Evolutionary conservation across 2,329 filamentous ascomycete genomes (phyloP), one percentile per base, ranked within the genome.

Genomic region (Ascochyta clinopodiicola): DNA sequence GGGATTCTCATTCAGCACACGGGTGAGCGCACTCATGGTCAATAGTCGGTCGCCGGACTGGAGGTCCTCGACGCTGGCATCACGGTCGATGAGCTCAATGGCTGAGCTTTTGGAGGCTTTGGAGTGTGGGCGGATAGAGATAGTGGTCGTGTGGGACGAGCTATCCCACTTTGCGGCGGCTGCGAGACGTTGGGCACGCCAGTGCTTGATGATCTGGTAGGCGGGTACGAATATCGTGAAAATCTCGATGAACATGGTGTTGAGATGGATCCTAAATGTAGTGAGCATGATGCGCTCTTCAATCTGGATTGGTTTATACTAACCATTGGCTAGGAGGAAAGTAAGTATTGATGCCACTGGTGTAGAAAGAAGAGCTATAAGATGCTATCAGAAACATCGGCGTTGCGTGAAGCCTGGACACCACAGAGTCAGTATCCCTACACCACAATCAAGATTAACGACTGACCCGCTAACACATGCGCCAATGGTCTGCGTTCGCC

Each of bases 311-410:
- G 4, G 32, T 4, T 9, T 9, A 2, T n/a, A 32, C 52, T 37
- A 46, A 63, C 61, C 62, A 64, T 56, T 63, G 52, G 32, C 56
- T 62, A 4, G 62, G 61, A 24, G 46, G 49, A 34, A 62, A 61
- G 46, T 64, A 64, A 13, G 27, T 25, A 40, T 66, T 66, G 19
- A 62, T 51, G 9, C 40, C 42, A 27, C 45, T 55, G 25, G 52
- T 54, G 29, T 54, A 40, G 22, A 66, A 60, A 7, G 53, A 44
- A 35, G 59, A 47, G n/a, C 45, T 44, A 48, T 66, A 66, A 3
- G 51, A 60, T 10, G 61, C 54, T 17, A 62, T 58, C 4, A 66
- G 44, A n/a, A 62, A 66, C 61, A 66, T 63, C 1, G 62, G 62
- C 5, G 59, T 60, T 15, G 62, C 62, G 44, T 60, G 61, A 29